Conservation (phyloP, 768 basidiomycete species). For the Auricularia cornea region DNA sequence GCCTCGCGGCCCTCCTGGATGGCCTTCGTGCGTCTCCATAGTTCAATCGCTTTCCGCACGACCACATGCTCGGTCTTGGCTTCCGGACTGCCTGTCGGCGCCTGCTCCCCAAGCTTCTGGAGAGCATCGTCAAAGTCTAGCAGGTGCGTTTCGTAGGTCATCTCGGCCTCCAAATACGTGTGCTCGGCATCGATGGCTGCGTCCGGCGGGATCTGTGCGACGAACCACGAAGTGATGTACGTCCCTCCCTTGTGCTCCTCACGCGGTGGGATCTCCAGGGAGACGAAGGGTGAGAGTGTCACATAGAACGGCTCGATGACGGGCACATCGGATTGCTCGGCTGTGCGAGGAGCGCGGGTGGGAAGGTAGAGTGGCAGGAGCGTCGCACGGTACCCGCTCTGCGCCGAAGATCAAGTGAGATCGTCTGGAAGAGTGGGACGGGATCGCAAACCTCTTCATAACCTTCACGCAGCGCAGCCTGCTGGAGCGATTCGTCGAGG, state of each 20-base stretch:
- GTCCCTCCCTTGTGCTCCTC: not conserved
- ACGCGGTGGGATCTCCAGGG: not conserved
- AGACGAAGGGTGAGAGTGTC: not conserved
- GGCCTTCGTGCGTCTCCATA: not conserved
- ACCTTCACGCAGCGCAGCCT: conserved; percentile 52
- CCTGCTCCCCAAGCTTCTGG: not conserved
- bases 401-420: not conserved
- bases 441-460: conserved; percentile 41
- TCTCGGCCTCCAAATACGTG: not conserved
- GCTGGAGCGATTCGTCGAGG: conserved; percentile 51
- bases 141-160: not conserved
- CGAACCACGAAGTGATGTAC: not conserved
- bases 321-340: not conserved
- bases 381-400: conserved; percentile 44
- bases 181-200: not conserved
- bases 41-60: not conserved
- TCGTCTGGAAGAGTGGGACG: not conserved
- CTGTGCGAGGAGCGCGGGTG: conserved; percentile 25
- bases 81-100: not conserved
- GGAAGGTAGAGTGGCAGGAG: conserved; percentile 40
- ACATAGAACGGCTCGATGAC: not conserved
- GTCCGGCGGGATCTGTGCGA: not conserved
- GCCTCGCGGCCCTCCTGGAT: not conserved
- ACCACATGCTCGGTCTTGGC: not conserved
- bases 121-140: not conserved